These are phyloP conservation scores for Ganoderma lingzhi DNA, from an alignment of 1,284 basidiomycete species.

Conservation along the genomic window DNA sequence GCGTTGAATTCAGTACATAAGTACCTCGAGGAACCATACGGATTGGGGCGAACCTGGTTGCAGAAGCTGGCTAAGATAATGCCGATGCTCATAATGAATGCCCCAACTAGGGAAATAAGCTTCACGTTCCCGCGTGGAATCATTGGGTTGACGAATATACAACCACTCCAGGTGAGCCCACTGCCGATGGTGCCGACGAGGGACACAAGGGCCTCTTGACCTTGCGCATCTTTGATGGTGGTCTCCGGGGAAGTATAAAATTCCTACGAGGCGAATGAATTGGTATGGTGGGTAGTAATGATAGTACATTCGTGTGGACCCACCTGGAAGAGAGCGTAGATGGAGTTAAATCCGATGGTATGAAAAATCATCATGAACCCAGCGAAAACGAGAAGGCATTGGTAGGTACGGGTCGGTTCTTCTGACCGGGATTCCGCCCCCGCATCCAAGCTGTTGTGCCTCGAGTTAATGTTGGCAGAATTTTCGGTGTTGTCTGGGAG, in stretches of 20 bases:
- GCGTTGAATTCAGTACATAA: conserved; percentile 1
- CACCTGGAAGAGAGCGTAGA: conserved; percentile 50
- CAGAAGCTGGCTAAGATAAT: conserved; percentile 35
- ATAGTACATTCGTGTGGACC: not conserved
- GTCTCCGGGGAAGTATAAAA: conserved; percentile 50
- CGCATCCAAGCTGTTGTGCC: not conserved
- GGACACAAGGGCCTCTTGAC: conserved; percentile 51
- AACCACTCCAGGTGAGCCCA: conserved; percentile 56
- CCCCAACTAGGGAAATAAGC: conserved; percentile 48
- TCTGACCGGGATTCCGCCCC: not conserved
- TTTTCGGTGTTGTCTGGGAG: conserved; percentile 3
- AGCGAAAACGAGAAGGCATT: conserved; percentile 46
- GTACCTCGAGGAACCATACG: not conserved
- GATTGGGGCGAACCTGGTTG: conserved; percentile 37
- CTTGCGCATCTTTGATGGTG: conserved; percentile 46
- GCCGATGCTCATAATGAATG: conserved; percentile 51
- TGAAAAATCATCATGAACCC: conserved; percentile 56
- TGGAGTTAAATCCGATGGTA: conserved; percentile 52
- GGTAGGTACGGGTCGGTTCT: conserved; percentile 25
- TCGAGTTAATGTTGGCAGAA: not conserved
- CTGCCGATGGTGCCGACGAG: conserved; percentile 54
- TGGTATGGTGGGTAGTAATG: not conserved
- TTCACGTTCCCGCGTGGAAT: conserved; percentile 47
- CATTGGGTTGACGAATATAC: conserved; percentile 53
- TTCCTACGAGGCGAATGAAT: conserved; percentile 40